Conservation (phyloP, 2,329 filamentous ascomycete genomes). For the Penicillium sp. region DNA sequence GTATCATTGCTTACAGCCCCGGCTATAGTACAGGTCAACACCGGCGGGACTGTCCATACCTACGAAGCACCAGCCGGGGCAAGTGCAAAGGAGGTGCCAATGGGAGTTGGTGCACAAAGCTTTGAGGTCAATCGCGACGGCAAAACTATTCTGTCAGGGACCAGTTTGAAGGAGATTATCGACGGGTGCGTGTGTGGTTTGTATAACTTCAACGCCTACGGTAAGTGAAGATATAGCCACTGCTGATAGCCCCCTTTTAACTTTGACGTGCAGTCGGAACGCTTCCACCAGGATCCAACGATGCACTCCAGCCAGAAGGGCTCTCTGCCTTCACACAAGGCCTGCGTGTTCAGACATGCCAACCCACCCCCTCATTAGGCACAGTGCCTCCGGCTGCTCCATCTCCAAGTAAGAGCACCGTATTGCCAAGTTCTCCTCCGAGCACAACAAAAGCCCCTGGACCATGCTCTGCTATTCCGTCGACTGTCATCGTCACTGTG, state of each 20-base stretch:
- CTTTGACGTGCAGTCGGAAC: slow-evolving; percentile 17
- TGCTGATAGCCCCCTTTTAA: background rate
- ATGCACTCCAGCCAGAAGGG: slow-evolving; percentile 19
- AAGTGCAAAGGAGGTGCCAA: slow-evolving; percentile 40
- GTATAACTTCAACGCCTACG: slow-evolving; percentile 46
- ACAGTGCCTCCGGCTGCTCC: slow-evolving; percentile 10
- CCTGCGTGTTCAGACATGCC: slow-evolving; percentile 19
- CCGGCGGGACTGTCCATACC: slow-evolving; percentile 8
- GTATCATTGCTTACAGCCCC: slow-evolving; percentile 48
- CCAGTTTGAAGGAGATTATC: slow-evolving; percentile 18
- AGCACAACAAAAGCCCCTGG: background rate
- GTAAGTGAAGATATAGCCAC: background rate
- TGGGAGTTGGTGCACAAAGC: slow-evolving; percentile 44
- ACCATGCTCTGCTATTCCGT: background rate
- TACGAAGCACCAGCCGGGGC: slow-evolving; percentile 41
- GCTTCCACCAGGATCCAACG: slow-evolving; percentile 17
- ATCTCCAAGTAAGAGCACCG: background rate
- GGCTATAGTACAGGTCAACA: slow-evolving; percentile 42
- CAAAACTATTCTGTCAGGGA: slow-evolving; percentile 26
- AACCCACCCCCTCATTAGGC: slow-evolving; percentile 21
- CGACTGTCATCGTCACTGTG: slow-evolving; percentile 2
- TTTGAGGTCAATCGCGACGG: slow-evolving; percentile 43
- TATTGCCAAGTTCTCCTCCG: background rate
- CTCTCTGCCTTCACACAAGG: slow-evolving; percentile 21
- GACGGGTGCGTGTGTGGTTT: slow-evolving; percentile 18